A percentile compares a stretch with the other conserved stretches of the same genome.
phyloP scores from a whole-genome alignment of 2,329 filamentous ascomycete species.

The Periconia sp. region DNA sequence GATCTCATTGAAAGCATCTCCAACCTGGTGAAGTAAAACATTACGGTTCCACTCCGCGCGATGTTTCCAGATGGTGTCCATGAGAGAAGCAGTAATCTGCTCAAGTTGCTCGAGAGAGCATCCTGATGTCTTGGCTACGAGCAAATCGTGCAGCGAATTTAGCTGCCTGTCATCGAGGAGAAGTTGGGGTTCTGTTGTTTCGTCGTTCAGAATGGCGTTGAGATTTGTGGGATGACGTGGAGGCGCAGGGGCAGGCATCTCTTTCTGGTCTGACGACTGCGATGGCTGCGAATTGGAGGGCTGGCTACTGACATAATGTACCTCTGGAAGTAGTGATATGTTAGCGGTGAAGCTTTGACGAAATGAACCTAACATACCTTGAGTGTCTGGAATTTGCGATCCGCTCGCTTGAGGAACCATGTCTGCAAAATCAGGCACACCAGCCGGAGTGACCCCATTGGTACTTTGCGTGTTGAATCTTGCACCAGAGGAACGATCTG shows the following conservation, averaged over 20 bases:
- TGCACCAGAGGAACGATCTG: constrained; percentile 71
- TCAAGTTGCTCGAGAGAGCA: constrained; percentile 93
- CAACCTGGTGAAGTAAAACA: constrained; percentile 69
- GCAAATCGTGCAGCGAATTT: constrained; percentile 63
- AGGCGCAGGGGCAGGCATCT: constrained; percentile 44
- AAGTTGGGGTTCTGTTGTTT: constrained; percentile 36
- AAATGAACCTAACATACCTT: constrained; percentile 53
- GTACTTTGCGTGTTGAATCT: constrained; percentile 74
- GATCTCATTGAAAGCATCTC: constrained; percentile 75
- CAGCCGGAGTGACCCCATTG: constrained; percentile 62
- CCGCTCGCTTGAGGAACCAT: constrained; percentile 58
- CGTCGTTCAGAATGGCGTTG: constrained; percentile 51
- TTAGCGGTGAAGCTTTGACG: constrained; percentile 20
- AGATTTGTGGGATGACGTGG: constrained; percentile 45
- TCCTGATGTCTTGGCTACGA: constrained; percentile 73
- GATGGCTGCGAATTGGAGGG: constrained; percentile 46
- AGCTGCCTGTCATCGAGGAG: constrained; percentile 60
- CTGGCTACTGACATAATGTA: constrained; percentile 42
- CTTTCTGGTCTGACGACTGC: constrained; percentile 41
- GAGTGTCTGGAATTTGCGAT: constrained; percentile 69
- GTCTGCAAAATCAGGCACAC: constrained; percentile 62
- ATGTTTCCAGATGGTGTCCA: constrained; percentile 86
- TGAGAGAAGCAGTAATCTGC: constrained; percentile 87
- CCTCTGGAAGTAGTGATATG: constrained; percentile 29
- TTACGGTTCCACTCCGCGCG: constrained; percentile 84